Evolutionary conservation across 345 rosid genomes (phyloP), one percentile per base, ranked within the genome.

Genomic region (Theobroma cacao): DNA sequence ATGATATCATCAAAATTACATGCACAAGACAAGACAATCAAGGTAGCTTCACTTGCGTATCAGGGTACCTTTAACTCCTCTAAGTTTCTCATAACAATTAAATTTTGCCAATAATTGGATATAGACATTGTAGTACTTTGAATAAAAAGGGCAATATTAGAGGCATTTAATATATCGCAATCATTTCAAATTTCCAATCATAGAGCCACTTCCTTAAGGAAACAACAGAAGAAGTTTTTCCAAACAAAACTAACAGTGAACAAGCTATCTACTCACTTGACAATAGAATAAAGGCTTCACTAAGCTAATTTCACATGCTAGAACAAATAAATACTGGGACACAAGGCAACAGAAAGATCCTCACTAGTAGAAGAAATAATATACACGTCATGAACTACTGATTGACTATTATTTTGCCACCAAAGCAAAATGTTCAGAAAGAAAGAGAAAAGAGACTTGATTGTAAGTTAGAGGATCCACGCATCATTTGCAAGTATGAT

Each of bases 391-490:
- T 33, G 73, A 47, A 47, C 73, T 28, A 68, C 24, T 40, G 12
- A 26, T 58, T 14, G 7, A 60, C 34, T 30, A 14, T 5, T 61
- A 61, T 14, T 56, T 56, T 14, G n/a, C 36, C 38, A 61, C 3
- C n/a, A 30, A 30, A 61, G 38, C n/a, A 61, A 28, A 61, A 30
- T 61, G 65, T 18, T 60, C 9, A 15, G n/a, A 31, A 62, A 61
- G 40, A 62, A 7, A 33, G 66, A 31, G 22, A 8, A 33, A 53
- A 12, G 62, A 34, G 45, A 72, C 45, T 52, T 31, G 47, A 72
- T n/a, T 72, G 75, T 52, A 52, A 33, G 75, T 72, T 72, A 72
- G 75, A 33, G 30, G 28, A 52, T 72, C 43, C 45, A 52, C 10
- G 7, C 33, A 52, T 20, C 75, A 52, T 72, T 72, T 33, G 30